Evolutionary conservation across 169 alveolate genomes (phyloP).

Genomic region (Eimeria maxima): DNA sequence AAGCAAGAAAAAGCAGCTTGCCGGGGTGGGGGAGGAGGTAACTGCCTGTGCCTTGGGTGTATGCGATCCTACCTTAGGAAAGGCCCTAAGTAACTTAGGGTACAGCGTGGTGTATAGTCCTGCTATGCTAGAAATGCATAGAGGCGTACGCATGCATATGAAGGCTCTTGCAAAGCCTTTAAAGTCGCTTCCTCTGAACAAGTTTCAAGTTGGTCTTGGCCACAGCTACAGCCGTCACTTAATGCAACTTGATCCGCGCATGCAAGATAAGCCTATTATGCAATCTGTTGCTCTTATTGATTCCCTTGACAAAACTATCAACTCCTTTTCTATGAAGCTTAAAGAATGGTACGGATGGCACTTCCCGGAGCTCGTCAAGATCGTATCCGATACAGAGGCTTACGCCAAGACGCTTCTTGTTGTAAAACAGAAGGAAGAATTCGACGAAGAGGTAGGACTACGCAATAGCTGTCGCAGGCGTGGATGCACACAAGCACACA

Average conservation of each 20-base stretch:
- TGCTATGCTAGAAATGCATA: conserved; percentile 65
- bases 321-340: conserved; percentile 97
- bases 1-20: conserved; percentile 37
- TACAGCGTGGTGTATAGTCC: conserved; percentile 52
- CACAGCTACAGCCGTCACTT: conserved; percentile 95
- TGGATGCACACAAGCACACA: neutral
- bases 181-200: conserved; percentile 28
- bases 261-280: conserved; percentile 98
- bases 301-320: conserved; percentile 95
- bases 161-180: conserved; percentile 72
- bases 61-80: conserved; percentile 82
- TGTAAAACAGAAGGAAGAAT: conserved; percentile 48
- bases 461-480: neutral
- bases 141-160: conserved; percentile 81
- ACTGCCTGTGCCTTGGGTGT: conserved; percentile 59
- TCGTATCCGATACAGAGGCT: conserved; percentile 95
- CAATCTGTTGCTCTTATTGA: conserved; percentile 94
- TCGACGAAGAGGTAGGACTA: conserved; percentile 30
- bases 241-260: conserved; percentile 97
- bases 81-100: conserved; percentile 75
- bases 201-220: conserved; percentile 85
- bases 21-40: neutral
- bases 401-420: conserved; percentile 83
- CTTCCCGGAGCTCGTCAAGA: conserved; percentile 99
- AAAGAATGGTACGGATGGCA: conserved; percentile 98